Evolutionary conservation across 2,329 filamentous ascomycete species (phyloP), one percentile per base, ranked within the genome.

Genomic region (Daldinia eschscholtzii): DNA sequence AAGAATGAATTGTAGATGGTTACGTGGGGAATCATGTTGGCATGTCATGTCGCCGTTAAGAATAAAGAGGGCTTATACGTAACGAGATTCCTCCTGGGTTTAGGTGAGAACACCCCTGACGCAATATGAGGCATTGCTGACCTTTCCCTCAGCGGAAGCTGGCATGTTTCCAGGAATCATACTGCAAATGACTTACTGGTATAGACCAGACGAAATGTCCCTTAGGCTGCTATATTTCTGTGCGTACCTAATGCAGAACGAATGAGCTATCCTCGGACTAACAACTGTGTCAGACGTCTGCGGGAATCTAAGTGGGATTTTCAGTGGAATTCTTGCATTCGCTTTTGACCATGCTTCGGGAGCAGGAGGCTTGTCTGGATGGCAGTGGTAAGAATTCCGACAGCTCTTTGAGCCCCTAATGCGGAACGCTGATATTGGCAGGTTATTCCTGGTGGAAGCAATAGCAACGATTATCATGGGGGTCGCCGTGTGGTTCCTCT

Each of bases 401-500:
- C 0, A 33, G 53, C 37, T 20, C 20, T 5, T 41, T 41, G 1
- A 39, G 9, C 13, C 26, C 15, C 13, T 12, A 35, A 18, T 12
- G 10, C 44, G 6, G 15, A 52, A 6, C 9, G 13, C 57, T 69
- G 56, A 70, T 61, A 23, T 20, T 12, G 4, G 68, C 41, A 81
- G 79, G 81, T 65, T 83, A 1, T 81, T 83, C 62, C 69, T 83
- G 1, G 73, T 76, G 4, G 84, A 87, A 73, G 85, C 84, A 3
- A 76, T 84, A 28, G 74, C 80, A 12, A 87, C 85, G 0, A 77
- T 87, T 6, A 57, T 84, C 1, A 53, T 84, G 0, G 84, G 85
- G 6, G 72, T 85, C 3, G 73, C 80, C 4, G 81, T 87, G 12
- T 87, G 84, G 77, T 87, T 88, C 58, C 61, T 85, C 0, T 78